These are phyloP conservation scores for Aphanomyces stellatus DNA, from an alignment of 352 stramenopile species.

Conservation along the genomic window DNA sequence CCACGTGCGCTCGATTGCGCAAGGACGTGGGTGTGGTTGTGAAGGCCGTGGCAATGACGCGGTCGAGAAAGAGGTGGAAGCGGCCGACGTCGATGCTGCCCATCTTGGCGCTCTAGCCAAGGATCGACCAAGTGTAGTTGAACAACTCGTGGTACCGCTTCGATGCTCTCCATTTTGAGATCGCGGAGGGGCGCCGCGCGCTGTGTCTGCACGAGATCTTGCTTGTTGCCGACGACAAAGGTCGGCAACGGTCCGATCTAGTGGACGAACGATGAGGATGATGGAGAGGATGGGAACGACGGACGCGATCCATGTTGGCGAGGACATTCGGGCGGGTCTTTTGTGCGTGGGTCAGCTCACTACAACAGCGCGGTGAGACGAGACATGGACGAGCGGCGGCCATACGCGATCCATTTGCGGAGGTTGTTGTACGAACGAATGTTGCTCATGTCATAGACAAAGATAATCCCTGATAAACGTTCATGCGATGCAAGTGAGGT, in stretches of 20 bases:
- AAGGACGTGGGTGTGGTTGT: background rate
- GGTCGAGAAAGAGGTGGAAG: constrained; percentile 59
- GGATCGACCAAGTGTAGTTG: too few relatives aligned
- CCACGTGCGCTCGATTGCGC: background rate
- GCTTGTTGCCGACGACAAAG: constrained; percentile 77
- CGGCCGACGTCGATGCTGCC: constrained; percentile 39
- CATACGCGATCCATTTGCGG: constrained; percentile 36
- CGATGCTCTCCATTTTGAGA: constrained; percentile 43
- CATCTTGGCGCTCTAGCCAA: constrained; percentile 42
- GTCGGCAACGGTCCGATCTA: constrained; percentile 49
- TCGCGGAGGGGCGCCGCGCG: constrained; percentile 28
- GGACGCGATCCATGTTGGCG: constrained; percentile 5
- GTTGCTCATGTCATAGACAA: constrained; percentile 77
- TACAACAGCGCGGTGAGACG: background rate
- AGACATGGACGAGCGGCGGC: background rate
- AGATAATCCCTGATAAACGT: constrained; percentile 39
- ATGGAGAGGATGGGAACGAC: background rate
- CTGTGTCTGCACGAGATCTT: constrained; percentile 41
- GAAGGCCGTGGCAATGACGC: constrained; percentile 37
- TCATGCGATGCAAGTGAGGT: background rate
- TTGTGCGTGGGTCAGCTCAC: constrained; percentile 40
- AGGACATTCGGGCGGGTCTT: constrained; percentile 23
- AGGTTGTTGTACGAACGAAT: constrained; percentile 65
- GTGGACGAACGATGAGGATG: background rate
- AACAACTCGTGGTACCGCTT: constrained; percentile 56